Evolutionary conservation across 345 rosid species (phyloP).

Genomic region (Boechera stricta): DNA sequence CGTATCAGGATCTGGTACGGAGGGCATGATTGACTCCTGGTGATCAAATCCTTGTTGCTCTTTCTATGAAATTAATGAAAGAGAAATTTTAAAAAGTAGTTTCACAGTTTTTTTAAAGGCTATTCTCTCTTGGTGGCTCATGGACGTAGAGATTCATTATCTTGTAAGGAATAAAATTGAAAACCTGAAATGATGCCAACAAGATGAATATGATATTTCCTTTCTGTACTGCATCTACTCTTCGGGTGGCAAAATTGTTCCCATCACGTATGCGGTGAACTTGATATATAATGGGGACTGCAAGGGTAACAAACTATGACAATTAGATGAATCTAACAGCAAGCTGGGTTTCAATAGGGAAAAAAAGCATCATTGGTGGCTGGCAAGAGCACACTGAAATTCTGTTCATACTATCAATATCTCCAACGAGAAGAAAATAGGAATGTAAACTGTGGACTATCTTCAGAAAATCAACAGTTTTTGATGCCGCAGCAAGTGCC

Average conservation of each 20-base stretch:
- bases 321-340: slow-evolving; percentile 18
- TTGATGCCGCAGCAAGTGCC: slow-evolving; percentile 98
- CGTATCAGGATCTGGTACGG: slow-evolving; percentile 76
- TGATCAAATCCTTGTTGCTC: slow-evolving; percentile 78
- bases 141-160: slow-evolving; percentile 7
- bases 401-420: slow-evolving; percentile 67
- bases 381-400: slow-evolving; percentile 19
- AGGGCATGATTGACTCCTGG: slow-evolving; percentile 70
- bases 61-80: slow-evolving; percentile 55
- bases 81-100: background rate
- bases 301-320: slow-evolving; percentile 36
- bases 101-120: background rate
- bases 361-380: slow-evolving; percentile 23
- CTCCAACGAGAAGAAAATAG: slow-evolving; percentile 92
- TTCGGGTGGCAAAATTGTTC: slow-evolving; percentile 85
- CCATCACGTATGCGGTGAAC: slow-evolving; percentile 93
- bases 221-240: slow-evolving; percentile 91
- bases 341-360: slow-evolving; percentile 13
- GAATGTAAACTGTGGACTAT: slow-evolving; percentile 89
- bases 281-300: slow-evolving; percentile 83
- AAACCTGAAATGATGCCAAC: slow-evolving; percentile 93
- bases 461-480: slow-evolving; percentile 93
- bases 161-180: slow-evolving; percentile 8
- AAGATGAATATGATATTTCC: slow-evolving; percentile 82
- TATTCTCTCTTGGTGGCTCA: slow-evolving; percentile 16